Base-by-base conservation (phyloP, 257 asterid genomes). In the Scutellaria minor region DNA sequence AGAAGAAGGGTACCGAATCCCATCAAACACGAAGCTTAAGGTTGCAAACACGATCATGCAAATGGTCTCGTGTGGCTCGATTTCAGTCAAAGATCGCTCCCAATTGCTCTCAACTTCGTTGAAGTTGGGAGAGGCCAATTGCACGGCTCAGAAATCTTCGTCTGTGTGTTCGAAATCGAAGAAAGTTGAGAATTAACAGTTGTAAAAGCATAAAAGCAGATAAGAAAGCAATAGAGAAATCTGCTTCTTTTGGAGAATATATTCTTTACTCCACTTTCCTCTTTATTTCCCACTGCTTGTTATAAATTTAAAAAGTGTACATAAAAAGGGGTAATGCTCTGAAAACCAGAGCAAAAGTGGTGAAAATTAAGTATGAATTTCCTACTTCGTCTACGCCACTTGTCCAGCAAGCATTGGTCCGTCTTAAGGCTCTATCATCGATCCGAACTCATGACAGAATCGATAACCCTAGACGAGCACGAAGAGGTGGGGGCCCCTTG, bases 41-140 rank as follows among this genome's bases (percentile, higher is more conserved):
- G 87, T 96, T 51, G 85, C 98, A 8, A 90, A 86, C 71, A 78
- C 87, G 89, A 75, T 95, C 27, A 83, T 92, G 91, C 99, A 95
- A 74, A 70, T 95, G 63, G 85, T 95, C 69, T 88, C 99, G 5
- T 95, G 99, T 22, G 99, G 99, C 18, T 90, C 95, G 4, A 74
- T 92, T 64, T 84, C 95, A 5, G 96, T 88, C 27, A 92, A 95
- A 73, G 96, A 92, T 83, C 92, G 84, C 57, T 84, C 68, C 93
- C 96, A 22, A 82, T 87, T 15, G 46, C 87, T 83, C 82, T 82
- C 94, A 1, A 83, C 89, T 40, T 83, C 97, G 0, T 60, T 86
- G 62, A 71, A 82, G 78, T 58, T 89, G 80, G 95, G 96, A 72
- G 98, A 89, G 70, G 78, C 89, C 48, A 96, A 93, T 81, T 82